Conservation (phyloP, 352 stramenopile species). For the Pythium periplocum region DNA sequence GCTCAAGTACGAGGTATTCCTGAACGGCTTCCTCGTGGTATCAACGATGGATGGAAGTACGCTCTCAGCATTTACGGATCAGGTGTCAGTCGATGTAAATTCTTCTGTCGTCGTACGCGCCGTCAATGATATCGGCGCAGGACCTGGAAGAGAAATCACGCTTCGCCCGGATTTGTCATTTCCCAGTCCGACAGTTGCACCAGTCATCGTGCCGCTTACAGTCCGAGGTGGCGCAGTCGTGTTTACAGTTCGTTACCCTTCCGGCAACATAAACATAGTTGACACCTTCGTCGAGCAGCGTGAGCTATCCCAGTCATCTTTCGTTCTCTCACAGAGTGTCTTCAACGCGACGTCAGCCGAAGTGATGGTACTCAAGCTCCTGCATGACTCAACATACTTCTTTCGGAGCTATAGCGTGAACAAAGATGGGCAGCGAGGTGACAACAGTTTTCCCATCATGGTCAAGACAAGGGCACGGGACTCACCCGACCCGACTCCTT, state of each 20-base stretch:
- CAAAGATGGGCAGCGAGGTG: conserved; percentile 13
- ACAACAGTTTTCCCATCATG: conserved; percentile 18
- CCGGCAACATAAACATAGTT: neutral
- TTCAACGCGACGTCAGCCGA: conserved; percentile 3
- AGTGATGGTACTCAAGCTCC: conserved; percentile 39
- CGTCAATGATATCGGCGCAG: conserved; percentile 29
- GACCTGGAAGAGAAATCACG: conserved; percentile 16
- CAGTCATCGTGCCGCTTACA: conserved; percentile 1
- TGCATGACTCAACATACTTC: conserved; percentile 38
- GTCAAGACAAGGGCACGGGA: conserved; percentile 24
- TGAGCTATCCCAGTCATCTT: conserved; percentile 10
- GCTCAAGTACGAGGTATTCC: conserved; percentile 32
- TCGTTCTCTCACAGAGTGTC: conserved; percentile 16
- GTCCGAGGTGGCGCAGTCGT: conserved; percentile 12
- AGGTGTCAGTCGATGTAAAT: conserved; percentile 1
- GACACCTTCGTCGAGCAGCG: conserved; percentile 28
- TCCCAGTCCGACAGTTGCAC: neutral
- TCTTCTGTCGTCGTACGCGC: conserved; percentile 31
- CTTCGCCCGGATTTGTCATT: conserved; percentile 6
- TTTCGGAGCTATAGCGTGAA: conserved; percentile 32
- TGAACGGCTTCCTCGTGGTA: conserved; percentile 31
- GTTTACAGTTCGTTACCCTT: neutral
- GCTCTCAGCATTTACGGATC: conserved; percentile 19
- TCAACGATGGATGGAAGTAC: conserved; percentile 18
- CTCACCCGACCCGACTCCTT: conserved; percentile 30